These are phyloP conservation scores for Calonectria hongkongensis DNA, from an alignment of 2,329 filamentous ascomycete genomes.

Conservation along the genomic window DNA sequence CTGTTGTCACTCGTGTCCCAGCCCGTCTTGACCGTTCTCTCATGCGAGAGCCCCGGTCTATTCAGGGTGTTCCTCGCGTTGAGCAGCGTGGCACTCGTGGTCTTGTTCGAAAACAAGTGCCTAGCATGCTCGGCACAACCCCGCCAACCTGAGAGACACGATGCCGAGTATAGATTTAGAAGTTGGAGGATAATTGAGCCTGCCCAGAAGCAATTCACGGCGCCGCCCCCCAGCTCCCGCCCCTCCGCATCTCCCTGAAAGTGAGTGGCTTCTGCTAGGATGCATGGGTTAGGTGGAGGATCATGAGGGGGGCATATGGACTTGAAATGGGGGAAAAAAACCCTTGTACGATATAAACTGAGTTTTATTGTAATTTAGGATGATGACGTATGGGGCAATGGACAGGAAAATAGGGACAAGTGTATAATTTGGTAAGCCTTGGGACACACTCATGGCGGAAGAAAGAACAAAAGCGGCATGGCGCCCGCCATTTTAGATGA, in stretches of 20 bases:
- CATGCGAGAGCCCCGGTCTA: slow-evolving; percentile 93
- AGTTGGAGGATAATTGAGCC: slow-evolving; percentile 12
- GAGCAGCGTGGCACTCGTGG: slow-evolving; percentile 71
- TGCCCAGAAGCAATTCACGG: neutral
- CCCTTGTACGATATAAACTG: slow-evolving; percentile 55
- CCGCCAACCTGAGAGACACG: slow-evolving; percentile 59
- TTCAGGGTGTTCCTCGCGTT: slow-evolving; percentile 87
- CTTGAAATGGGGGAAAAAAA: slow-evolving; percentile 1
- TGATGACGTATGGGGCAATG: slow-evolving; percentile 38
- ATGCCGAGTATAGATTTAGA: neutral
- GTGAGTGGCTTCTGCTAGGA: slow-evolving; percentile 1
- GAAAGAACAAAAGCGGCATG: slow-evolving; percentile 22
- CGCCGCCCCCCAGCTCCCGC: neutral
- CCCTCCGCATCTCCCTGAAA: neutral
- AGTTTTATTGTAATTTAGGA: slow-evolving; percentile 52
- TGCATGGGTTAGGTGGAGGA: neutral
- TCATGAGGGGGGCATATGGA: neutral
- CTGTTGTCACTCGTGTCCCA: slow-evolving; percentile 80
- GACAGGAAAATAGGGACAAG: slow-evolving; percentile 29
- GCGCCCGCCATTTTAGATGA: slow-evolving; percentile 44
- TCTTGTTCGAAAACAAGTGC: slow-evolving; percentile 74
- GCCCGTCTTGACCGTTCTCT: slow-evolving; percentile 88
- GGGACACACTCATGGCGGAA: slow-evolving; percentile 28
- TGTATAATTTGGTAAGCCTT: slow-evolving; percentile 43
- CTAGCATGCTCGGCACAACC: slow-evolving; percentile 67